Base-by-base conservation (phyloP, 106 monocot genomes). In the Dendrobium officinale region DNA sequence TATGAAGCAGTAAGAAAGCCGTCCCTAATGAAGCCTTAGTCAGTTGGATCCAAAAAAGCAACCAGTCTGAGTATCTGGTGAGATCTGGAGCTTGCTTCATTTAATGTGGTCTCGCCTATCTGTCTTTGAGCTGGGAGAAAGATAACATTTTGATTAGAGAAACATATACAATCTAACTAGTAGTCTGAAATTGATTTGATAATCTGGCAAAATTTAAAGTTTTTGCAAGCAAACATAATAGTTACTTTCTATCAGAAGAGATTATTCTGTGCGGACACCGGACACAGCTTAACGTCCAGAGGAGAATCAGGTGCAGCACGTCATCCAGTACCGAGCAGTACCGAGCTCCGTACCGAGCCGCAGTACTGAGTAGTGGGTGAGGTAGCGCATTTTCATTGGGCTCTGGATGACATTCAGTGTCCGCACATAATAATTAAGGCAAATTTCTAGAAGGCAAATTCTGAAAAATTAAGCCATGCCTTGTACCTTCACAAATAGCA, bases 61-160 rank as follows among this genome's bases (percentile, higher is more conserved):
- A 93, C 93, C 86, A 93, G 79, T 87, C 90, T 82, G 73, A 93
- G 88, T 80, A 93, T 93, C 80, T 93, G 93, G 80, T 93, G 93
- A 45, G 93, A 93, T 88, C 93, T 87, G 61, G 93, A 93, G 78
- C 93, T 93, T 77, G 81, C 83, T 84, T 93, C 93, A 82, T 93
- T 93, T 72, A 93, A 80, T 22, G 81, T 77, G 18, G 93, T 93
- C 83, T 93, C 93, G 48, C 90, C 93, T 55, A 88, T 85, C 61
- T 90, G 88, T 77, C 93, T 86, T 84, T 90, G 88, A 79, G 85
- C 93, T 93, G 84, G 41, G 56, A 86, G 47, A 82, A 72, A 10
- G 77, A 10, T 33, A 18, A 77, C 20, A 74, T 20, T 16, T 72
- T 74, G 43, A 44, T 74, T 74, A 74, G 74, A 70, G 43, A 44